These are phyloP conservation scores for Monilinia polystroma DNA, from an alignment of 2,329 filamentous ascomycete species.

Conservation along the genomic window DNA sequence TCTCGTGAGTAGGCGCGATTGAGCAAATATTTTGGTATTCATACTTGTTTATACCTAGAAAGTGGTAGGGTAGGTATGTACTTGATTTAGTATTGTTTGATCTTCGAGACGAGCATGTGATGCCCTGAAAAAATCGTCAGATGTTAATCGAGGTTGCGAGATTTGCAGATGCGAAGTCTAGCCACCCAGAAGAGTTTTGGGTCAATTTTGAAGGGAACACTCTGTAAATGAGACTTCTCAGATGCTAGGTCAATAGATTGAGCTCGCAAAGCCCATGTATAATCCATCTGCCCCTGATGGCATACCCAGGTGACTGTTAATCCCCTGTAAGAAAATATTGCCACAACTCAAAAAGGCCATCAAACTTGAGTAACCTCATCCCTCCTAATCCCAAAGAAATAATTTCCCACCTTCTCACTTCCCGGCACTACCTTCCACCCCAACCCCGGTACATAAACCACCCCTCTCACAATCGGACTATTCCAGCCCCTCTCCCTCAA, in stretches of 20 bases:
- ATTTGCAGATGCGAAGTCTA: not conserved
- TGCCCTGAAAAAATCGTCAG: not conserved
- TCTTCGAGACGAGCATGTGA: not conserved
- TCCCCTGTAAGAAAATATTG: not conserved
- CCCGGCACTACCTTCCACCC: conserved; percentile 84
- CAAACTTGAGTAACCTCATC: conserved; percentile 31
- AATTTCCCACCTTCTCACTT: conserved; percentile 87
- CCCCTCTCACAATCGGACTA: conserved; percentile 66
- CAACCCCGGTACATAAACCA: conserved; percentile 84
- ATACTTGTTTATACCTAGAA: not conserved
- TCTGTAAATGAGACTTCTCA: not conserved
- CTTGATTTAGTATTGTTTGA: not conserved
- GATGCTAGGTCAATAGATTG: not conserved
- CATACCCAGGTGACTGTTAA: not conserved
- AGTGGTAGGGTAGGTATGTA: not conserved
- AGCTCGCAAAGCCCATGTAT: not conserved
- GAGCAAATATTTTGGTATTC: not conserved
- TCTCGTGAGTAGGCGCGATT: not conserved
- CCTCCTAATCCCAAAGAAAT: conserved; percentile 85
- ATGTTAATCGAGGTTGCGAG: not conserved
- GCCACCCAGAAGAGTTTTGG: too few relatives aligned
- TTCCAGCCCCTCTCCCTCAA: conserved; percentile 57
- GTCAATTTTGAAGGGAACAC: not conserved
- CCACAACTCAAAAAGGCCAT: too few relatives aligned
- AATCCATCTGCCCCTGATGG: not conserved